Conservation (phyloP, 306 rosid species). For the Luffa aegyptiaca region DNA sequence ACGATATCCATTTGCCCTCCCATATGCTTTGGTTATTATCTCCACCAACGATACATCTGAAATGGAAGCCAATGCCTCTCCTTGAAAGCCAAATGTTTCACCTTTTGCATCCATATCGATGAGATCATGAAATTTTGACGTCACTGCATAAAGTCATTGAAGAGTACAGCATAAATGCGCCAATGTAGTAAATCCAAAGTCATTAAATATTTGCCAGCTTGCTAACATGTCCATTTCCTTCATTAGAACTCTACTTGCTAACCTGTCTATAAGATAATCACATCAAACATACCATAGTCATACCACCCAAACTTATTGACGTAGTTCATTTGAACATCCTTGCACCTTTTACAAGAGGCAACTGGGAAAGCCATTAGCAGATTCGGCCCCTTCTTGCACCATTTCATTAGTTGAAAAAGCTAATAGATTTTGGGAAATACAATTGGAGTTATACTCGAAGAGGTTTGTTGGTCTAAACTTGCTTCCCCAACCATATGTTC, state of each 20-base stretch:
- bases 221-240: not conserved
- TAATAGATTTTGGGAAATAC: not conserved
- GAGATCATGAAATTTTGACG: constrained; percentile 57
- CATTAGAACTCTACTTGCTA: not conserved
- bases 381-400: not conserved
- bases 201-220: not conserved
- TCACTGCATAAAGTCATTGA: constrained; percentile 43
- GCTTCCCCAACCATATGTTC: not conserved
- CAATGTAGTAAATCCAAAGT: not conserved
- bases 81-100: constrained; percentile 72
- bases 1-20: constrained; percentile 86
- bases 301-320: not conserved
- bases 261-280: not conserved
- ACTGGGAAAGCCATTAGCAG: not conserved
- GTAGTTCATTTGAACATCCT: not conserved
- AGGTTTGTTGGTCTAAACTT: not conserved
- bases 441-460: not conserved
- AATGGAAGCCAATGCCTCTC: constrained; percentile 93
- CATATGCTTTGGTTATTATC: constrained; percentile 65
- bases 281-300: not conserved
- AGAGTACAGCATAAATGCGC: not conserved
- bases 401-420: not conserved
- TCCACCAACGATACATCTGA: constrained; percentile 75
- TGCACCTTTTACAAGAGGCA: not conserved
- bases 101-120: constrained; percentile 32